Percentiles rank a stretch among this genome's conserved stretches.
Conservation (phyloP, 495 filamentous ascomycete genomes). For the Mytilinidion resinicola region DNA sequence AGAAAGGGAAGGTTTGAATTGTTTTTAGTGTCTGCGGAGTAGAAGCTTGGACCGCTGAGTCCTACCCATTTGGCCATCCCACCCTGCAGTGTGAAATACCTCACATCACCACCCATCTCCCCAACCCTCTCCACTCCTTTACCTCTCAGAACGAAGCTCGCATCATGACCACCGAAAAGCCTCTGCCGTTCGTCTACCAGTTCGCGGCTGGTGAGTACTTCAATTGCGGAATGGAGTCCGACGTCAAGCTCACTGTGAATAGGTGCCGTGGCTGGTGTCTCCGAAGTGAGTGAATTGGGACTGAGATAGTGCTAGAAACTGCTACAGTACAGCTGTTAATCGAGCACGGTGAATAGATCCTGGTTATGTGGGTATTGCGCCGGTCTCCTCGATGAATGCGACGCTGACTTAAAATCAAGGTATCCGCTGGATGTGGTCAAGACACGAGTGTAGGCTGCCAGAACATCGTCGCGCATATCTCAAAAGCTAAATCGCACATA, state of each 20-base stretch:
- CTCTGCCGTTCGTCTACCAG: slow-evolving; percentile 78
- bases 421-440: slow-evolving; percentile 98
- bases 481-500: slow-evolving; percentile 33
- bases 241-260: slow-evolving; percentile 6
- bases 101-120: slow-evolving; percentile 3
- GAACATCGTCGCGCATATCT: neutral
- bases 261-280: slow-evolving; percentile 85
- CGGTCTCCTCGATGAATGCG: slow-evolving; percentile 1
- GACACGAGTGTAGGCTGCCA: slow-evolving; percentile 74
- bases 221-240: slow-evolving; percentile 18
- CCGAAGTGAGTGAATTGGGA: slow-evolving; percentile 58
- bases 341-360: slow-evolving; percentile 50
- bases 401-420: slow-evolving; percentile 46
- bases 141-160: neutral
- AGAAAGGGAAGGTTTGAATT: too few species aligned
- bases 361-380: slow-evolving; percentile 61
- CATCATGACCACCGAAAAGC: slow-evolving; percentile 62
- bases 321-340: too few species aligned
- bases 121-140: neutral
- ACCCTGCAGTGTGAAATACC: slow-evolving; percentile 1
- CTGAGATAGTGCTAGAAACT: neutral
- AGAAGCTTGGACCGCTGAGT: neutral
- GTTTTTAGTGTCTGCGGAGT: too few species aligned
- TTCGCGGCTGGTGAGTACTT: slow-evolving; percentile 62
- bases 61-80: neutral